These are phyloP conservation scores for Prunus davidiana DNA, from an alignment of 306 rosid genomes.

Conservation along the genomic window DNA sequence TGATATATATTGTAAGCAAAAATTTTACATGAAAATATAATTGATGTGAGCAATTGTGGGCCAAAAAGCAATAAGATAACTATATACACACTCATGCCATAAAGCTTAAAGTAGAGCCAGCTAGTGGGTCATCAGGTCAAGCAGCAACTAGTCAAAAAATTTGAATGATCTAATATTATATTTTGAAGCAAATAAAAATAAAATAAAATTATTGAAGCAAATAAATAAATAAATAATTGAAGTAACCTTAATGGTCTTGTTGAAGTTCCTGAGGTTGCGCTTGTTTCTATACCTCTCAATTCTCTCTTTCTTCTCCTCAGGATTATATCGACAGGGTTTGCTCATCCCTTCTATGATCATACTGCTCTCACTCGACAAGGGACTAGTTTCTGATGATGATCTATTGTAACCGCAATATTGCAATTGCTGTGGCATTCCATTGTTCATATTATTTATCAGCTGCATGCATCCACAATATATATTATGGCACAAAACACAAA, in stretches of 20 bases:
- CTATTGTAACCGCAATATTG: slow-evolving; percentile 29
- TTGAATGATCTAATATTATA: background rate
- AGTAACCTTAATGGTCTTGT: slow-evolving; percentile 84
- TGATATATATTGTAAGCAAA: background rate
- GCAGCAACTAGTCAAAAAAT: slow-evolving; percentile 1
- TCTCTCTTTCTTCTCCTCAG: slow-evolving; percentile 78
- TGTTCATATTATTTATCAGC: slow-evolving; percentile 34
- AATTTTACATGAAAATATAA: background rate
- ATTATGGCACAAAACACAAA: background rate
- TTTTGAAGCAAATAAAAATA: background rate
- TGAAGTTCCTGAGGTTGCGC: slow-evolving; percentile 82
- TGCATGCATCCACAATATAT: slow-evolving; percentile 21
- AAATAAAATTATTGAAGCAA: background rate
- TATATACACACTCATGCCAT: background rate
- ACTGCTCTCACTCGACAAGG: slow-evolving; percentile 64
- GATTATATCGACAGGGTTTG: slow-evolving; percentile 65
- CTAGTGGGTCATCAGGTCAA: background rate
- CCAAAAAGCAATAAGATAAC: slow-evolving; percentile 6
- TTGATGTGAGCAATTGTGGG: background rate
- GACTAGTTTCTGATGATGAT: slow-evolving; percentile 51
- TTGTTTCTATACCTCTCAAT: slow-evolving; percentile 83
- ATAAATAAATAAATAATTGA: background rate
- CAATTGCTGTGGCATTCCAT: slow-evolving; percentile 18
- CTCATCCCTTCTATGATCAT: slow-evolving; percentile 89
- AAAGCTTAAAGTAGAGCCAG: slow-evolving; percentile 4